A percentile compares a stretch with the other conserved stretches of the same genome.
These are phyloP conservation scores for Pichia sp. DNA, from an alignment of 1,139 yeast genomes.

Conservation along the genomic window DNA sequence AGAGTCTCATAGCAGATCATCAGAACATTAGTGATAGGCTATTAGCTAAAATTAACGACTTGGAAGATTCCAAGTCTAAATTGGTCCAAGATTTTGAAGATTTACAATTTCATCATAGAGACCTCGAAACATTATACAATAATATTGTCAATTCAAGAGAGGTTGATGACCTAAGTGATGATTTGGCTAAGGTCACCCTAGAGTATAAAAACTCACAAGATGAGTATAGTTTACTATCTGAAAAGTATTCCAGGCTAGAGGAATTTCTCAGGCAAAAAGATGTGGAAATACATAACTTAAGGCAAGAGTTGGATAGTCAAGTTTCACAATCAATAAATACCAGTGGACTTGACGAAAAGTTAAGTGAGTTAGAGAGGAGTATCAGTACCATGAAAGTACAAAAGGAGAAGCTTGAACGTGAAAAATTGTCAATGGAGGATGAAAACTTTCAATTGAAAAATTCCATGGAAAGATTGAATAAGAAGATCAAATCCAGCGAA, in stretches of 20 bases:
- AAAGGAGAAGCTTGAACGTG: slow-evolving; percentile 14
- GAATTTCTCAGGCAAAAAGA: slow-evolving; percentile 20
- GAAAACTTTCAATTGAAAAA: slow-evolving; percentile 8
- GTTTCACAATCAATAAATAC: slow-evolving; percentile 9
- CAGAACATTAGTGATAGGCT: slow-evolving; percentile 16
- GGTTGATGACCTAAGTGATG: slow-evolving; percentile 21
- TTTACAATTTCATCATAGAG: slow-evolving; percentile 13
- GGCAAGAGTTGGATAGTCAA: slow-evolving; percentile 5
- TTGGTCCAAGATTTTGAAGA: slow-evolving; percentile 24
- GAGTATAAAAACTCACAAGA: slow-evolving; percentile 23
- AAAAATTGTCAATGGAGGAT: slow-evolving; percentile 18
- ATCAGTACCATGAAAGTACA: slow-evolving; percentile 15
- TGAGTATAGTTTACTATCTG: slow-evolving; percentile 15
- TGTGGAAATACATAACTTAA: slow-evolving; percentile 19
- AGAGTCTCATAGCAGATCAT: slow-evolving; percentile 3
- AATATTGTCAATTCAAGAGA: slow-evolving; percentile 9
- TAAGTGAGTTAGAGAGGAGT: slow-evolving; percentile 12
- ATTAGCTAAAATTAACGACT: slow-evolving; percentile 20
- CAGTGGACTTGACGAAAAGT: slow-evolving; percentile 25
- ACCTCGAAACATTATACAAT: slow-evolving; percentile 3
- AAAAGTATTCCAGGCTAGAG: slow-evolving; percentile 15
- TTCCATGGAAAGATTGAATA: neutral
- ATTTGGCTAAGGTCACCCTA: slow-evolving; percentile 24
- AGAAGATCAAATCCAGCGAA: neutral
- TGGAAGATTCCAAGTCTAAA: slow-evolving; percentile 23